Evolutionary conservation across 352 stramenopile species (phyloP), one percentile per base, ranked within the genome.

Genomic region (Globisporangium apiculatum): DNA sequence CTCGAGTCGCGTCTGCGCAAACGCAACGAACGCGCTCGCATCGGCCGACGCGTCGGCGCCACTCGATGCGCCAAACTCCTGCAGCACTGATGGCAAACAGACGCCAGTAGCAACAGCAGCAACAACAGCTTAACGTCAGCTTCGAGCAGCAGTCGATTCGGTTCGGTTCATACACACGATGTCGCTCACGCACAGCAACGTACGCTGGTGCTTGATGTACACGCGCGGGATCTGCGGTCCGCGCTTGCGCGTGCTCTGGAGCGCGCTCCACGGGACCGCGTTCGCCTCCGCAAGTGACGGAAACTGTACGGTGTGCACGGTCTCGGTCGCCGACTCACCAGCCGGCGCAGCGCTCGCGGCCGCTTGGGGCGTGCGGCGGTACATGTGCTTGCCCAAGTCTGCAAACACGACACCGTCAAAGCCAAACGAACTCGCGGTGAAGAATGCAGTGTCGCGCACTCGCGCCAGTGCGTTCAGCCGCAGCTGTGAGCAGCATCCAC

Each of bases 181-280:
- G 47, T 35, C 11, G 14, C 47, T 36, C 12, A 31, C 24, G 24
- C 24, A 1, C 24, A 31, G 24, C 24, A 36, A 70, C 79, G 52
- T 73, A 94, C 83, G 45, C 67, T 91, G 80, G 55, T 87, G 70
- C 67, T 90, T 88, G 50, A 94, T 60, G 46, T 89, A 91, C n/a
- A 88, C 75, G 38, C 61, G 64, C n/a, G 84, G 84, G 53, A 88
- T 75, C 48, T 85, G 75, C 8, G 84, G 84, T 7, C 80, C 81
- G 11, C 84, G 72, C 48, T 89, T 91, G 24, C 81, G 78, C 42
- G 66, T 69, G 51, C 77, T 89, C 64, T 89, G 69, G 38, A 94
- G 59, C 6, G 71, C 68, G 56, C 70, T 82, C 84, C 84, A 94
- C 42, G 60, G 49, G 3, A 89, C 68, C 2, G 69, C 53, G 10